Base-by-base conservation (phyloP, 2,329 filamentous ascomycete species). In the Tolypocladium ovalisporum region DNA sequence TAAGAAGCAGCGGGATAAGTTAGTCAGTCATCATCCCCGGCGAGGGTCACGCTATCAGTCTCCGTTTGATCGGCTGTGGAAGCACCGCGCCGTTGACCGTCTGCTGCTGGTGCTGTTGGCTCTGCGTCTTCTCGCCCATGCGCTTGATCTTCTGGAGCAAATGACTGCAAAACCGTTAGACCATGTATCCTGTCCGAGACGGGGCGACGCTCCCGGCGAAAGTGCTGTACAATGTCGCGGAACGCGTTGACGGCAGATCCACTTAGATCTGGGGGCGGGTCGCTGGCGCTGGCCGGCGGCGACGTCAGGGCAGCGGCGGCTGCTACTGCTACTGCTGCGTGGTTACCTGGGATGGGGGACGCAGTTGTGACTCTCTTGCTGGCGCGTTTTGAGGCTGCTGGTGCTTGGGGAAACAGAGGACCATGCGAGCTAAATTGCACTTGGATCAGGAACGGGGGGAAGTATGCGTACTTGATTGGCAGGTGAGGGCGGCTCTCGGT, bases 401-500 rank as follows among this genome's bases (percentile, higher is more conserved):
- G 37, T 22, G 22, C 37, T 32, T n/a, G 56, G 34, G 32, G 58
- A n/a, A 24, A 57, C 52, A 47, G 19, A n/a, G 56, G 56, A n/a
- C 47, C 49, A 58, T 55, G 55, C 19, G 51, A 34, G 58, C 62
- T 58, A 8, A 67, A 62, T 55, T 69, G 59, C 58, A 71, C 64
- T 56, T 70, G 57, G 54, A 73, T 68, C 24, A 69, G 58, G 61
- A 69, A 71, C 57, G 65, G 71, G 61, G 65, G 68, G 55, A 69
- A 71, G 57, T 65, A 67, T 47, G 67, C 80, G 62, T 81, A 84
- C 81, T 79, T 78, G 56, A 85, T 78, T 29, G 81, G 79, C 56
- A 82, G 65, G 59, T 80, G 76, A 13, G 81, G 79, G 51, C 76
- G 75, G 62, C 83, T 80, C 63, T 85, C 79, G 55, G 80, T 76